A percentile compares a stretch with the other conserved stretches of the same genome.
phyloP scores from a whole-genome alignment of 345 rosid genomes.

The Corymbia maculata region DNA sequence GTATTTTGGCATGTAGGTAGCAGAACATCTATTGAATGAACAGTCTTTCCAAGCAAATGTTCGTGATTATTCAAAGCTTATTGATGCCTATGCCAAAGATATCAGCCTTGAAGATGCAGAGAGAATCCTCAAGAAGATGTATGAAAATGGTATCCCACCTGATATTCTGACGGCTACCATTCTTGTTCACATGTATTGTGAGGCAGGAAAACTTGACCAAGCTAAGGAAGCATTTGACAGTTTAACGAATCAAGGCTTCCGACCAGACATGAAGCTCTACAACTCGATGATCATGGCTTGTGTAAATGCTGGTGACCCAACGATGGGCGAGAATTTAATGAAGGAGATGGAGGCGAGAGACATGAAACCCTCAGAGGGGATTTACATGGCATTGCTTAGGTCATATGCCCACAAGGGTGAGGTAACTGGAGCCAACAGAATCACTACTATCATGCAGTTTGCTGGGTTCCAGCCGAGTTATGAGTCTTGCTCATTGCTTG shows the following conservation, averaged over 20 bases:
- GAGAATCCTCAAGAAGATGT: slow-evolving; percentile 64
- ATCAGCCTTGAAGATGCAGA: slow-evolving; percentile 56
- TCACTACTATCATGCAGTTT: slow-evolving; percentile 30
- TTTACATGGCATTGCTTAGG: slow-evolving; percentile 59
- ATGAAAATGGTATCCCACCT: slow-evolving; percentile 43
- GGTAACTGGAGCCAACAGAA: slow-evolving; percentile 30
- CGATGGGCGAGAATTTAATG: slow-evolving; percentile 29
- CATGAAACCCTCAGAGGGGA: slow-evolving; percentile 39
- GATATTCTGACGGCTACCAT: slow-evolving; percentile 43
- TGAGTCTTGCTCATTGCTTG: slow-evolving; percentile 50
- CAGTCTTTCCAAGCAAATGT: slow-evolving; percentile 50
- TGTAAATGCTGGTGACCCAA: slow-evolving; percentile 50
- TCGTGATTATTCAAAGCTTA: slow-evolving; percentile 61
- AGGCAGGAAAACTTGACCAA: slow-evolving; percentile 56
- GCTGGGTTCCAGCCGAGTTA: slow-evolving; percentile 28
- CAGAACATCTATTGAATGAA: slow-evolving; percentile 55
- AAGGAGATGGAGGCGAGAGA: slow-evolving; percentile 48
- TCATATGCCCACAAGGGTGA: slow-evolving; percentile 48
- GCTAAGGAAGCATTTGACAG: slow-evolving; percentile 60
- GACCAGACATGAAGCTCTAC: slow-evolving; percentile 44
- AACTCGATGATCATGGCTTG: slow-evolving; percentile 70
- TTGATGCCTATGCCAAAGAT: slow-evolving; percentile 56
- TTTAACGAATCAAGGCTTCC: slow-evolving; percentile 56
- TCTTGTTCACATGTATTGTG: slow-evolving; percentile 64
- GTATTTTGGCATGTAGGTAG: slow-evolving; percentile 38